Base-by-base conservation (phyloP, 495 filamentous ascomycete species). In the Hypoxylon lenormandii region DNA sequence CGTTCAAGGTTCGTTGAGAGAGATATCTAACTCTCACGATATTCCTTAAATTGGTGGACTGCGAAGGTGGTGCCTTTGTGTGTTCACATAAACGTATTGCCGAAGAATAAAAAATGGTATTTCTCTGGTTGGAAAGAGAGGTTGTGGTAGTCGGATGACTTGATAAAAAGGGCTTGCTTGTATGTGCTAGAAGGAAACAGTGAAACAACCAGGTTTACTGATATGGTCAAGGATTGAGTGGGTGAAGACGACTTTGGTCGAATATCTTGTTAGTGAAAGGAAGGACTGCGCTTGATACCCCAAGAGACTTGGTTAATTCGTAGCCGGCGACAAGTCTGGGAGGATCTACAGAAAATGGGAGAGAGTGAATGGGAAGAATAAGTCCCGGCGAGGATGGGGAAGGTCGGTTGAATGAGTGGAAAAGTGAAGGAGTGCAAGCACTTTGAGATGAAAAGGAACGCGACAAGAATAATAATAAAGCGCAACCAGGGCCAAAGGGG, bases 181-280 rank as follows among this genome's bases (percentile, higher is more conserved):
- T 58, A 66, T 58, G 46, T 65, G 57, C 51, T 71, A 60, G 62
- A 71, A 71, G 30, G 68, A 66, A 71, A 71, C 68, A 45, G 57
- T 71, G 62, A 71, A 71, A 71, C 68, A 60, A 66, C 68, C 68
- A 66, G 68, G 68, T 71, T 71, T 62, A 33, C 68, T 55, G 58
- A 62, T 63, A 55, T 66, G 52, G 53, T 50, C 58, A 71, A 71
- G 68, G 68, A 66, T 71, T 3, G 58, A 55, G 28, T n/a, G 57
- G 28, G 33, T 23, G 57, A 49, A 58, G 36, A 58, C 45, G 36
- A 58, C 45, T 49, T 21, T 52, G n/a, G 37, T 50, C 18, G 45
- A 37, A 37, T 48, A 30, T 66, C 42, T 54, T 58, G 18, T 58
- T 47, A 43, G 56, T 56, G 33, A 59, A 54, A 66, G 62, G 26